These are phyloP conservation scores for Septoria petroselini DNA, from an alignment of 2,329 filamentous ascomycete genomes.

Conservation along the genomic window DNA sequence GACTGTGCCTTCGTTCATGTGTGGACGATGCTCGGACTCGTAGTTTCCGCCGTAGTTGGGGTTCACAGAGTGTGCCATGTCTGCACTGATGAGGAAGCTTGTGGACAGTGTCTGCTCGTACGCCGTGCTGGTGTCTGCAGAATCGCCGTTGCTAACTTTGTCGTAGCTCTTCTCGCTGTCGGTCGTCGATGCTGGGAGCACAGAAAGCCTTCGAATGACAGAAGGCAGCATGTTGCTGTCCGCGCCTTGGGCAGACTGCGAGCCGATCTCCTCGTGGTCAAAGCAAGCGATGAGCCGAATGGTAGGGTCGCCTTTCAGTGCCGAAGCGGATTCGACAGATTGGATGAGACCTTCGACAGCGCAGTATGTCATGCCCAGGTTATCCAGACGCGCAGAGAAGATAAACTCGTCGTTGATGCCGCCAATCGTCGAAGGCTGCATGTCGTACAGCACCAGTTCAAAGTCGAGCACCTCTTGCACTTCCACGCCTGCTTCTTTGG, in stretches of 20 bases:
- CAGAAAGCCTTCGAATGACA: slow-evolving; percentile 80
- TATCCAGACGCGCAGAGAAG: slow-evolving; percentile 93
- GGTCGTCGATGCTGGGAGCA: slow-evolving; percentile 61
- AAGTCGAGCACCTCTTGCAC: slow-evolving; percentile 81
- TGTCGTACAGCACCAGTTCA: slow-evolving; percentile 95
- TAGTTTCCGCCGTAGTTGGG: slow-evolving; percentile 94
- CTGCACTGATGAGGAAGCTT: slow-evolving; percentile 91
- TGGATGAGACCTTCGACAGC: slow-evolving; percentile 79
- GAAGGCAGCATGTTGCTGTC: slow-evolving; percentile 87
- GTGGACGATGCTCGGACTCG: slow-evolving; percentile 82
- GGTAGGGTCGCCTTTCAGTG: slow-evolving; percentile 70
- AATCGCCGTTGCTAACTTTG: slow-evolving; percentile 46
- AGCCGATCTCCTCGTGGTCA: slow-evolving; percentile 97
- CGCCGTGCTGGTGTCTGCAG: slow-evolving; percentile 68
- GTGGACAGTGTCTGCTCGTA: slow-evolving; percentile 90
- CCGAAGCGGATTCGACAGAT: slow-evolving; percentile 62
- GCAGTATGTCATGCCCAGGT: slow-evolving; percentile 95
- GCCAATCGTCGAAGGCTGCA: slow-evolving; percentile 83
- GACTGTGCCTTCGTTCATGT: slow-evolving; percentile 94
- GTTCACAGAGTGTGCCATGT: slow-evolving; percentile 96
- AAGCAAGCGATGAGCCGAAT: slow-evolving; percentile 94
- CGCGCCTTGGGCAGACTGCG: slow-evolving; percentile 85
- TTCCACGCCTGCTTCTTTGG: slow-evolving; percentile 69
- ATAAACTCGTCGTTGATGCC: slow-evolving; percentile 92
- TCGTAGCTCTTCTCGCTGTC: slow-evolving; percentile 65